These are phyloP conservation scores for Aureobasidium vineae DNA, from an alignment of 2,329 filamentous ascomycete genomes.

Conservation along the genomic window DNA sequence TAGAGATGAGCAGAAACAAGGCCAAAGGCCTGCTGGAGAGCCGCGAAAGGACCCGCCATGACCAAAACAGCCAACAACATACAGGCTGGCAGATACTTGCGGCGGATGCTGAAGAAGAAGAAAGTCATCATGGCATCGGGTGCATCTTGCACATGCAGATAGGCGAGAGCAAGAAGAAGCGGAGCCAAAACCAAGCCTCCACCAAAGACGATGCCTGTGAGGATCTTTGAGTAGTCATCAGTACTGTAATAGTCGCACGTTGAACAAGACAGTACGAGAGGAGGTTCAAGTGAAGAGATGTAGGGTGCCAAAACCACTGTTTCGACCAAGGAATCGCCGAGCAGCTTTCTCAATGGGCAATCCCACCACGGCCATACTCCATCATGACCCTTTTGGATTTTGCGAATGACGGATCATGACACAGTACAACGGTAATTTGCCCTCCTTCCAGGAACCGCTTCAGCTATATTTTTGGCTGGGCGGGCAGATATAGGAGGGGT, in stretches of 20 bases:
- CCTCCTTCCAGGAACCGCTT: conserved; percentile 57
- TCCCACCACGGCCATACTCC: conserved; percentile 55
- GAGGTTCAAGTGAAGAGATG: conserved; percentile 43
- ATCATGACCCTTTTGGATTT: conserved; percentile 45
- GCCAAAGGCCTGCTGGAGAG: conserved; percentile 69
- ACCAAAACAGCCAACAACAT: conserved; percentile 75
- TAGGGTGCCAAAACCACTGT: conserved; percentile 65
- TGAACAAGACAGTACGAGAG: conserved; percentile 5
- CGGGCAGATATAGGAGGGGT: conserved; percentile 59
- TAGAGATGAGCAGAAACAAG: conserved; percentile 84
- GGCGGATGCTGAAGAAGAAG: conserved; percentile 78
- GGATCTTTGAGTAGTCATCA: conserved; percentile 26
- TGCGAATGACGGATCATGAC: conserved; percentile 53
- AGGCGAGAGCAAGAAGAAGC: conserved; percentile 75
- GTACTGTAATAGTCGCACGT: conserved; percentile 16
- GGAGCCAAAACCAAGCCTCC: conserved; percentile 54
- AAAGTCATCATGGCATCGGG: conserved; percentile 72
- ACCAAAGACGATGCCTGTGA: conserved; percentile 50
- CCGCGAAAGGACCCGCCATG: conserved; percentile 56
- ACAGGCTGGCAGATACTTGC: conserved; percentile 75
- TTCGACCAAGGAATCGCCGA: conserved; percentile 53
- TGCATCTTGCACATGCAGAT: conserved; percentile 84
- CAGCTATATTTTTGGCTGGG: conserved; percentile 51
- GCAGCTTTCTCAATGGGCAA: conserved; percentile 52
- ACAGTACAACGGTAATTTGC: conserved; percentile 54